These are phyloP conservation scores for Neltuma alba DNA, from an alignment of 306 rosid species.

Conservation along the genomic window DNA sequence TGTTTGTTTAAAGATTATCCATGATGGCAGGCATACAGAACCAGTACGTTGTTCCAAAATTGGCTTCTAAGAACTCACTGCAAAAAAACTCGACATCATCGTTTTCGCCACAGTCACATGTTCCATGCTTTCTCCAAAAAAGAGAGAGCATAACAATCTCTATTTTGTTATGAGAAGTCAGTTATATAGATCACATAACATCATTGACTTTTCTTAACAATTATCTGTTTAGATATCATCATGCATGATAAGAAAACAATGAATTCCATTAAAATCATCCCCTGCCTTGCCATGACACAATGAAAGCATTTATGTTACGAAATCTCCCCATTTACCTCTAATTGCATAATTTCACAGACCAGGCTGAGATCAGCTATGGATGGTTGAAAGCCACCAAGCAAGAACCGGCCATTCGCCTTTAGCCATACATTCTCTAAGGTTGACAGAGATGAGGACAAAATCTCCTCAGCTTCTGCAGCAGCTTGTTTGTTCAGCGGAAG, in stretches of 20 bases:
- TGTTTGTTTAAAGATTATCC: conserved; percentile 25
- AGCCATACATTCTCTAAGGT: conserved; percentile 79
- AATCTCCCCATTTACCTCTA: conserved; percentile 62
- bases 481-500: conserved; percentile 54
- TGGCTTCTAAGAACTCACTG: conserved; percentile 23
- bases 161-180: neutral
- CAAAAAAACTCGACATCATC: neutral
- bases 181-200: neutral
- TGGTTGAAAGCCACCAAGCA: conserved; percentile 74
- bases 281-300: neutral
- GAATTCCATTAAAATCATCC: neutral
- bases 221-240: neutral
- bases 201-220: neutral
- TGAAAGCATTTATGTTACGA: conserved; percentile 8
- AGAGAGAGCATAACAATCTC: neutral
- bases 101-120: neutral
- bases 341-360: conserved; percentile 83
- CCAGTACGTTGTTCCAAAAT: conserved; percentile 11
- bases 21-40: conserved; percentile 28
- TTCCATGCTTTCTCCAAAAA: neutral
- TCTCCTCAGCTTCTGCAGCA: conserved; percentile 71
- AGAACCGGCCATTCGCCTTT: conserved; percentile 61
- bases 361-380: conserved; percentile 82
- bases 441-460: conserved; percentile 68
- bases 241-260: neutral